Base-by-base conservation (phyloP, 2,329 filamentous ascomycete species). In the Alternaria alternata region DNA sequence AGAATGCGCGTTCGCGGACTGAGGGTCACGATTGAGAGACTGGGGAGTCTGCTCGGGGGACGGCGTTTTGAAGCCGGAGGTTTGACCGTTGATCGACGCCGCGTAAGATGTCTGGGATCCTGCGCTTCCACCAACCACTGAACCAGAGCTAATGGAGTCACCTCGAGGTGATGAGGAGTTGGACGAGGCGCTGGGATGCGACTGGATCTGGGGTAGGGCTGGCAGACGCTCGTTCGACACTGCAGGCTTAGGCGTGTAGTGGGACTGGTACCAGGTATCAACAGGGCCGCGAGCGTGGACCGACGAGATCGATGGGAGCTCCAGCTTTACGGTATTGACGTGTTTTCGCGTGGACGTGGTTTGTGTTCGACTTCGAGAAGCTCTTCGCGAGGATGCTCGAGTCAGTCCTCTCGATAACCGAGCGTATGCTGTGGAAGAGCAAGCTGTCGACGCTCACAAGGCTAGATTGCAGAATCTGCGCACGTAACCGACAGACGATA, bases 291-390 rank as follows among this genome's bases (percentile, higher is more conserved):
- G 89, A 87, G 89, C 88, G 82, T 92, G 89, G 84, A 91, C 88
- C 84, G 92, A 89, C 77, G 91, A 91, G 78, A 93, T 91, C 83
- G 91, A 91, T 83, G 92, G 91, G 81, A 94, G 89, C 91, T 94
- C 92, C 92, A 96, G 92, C 86, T 94, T 95, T 90, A 88, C 92
- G 91, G 88, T 90, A 82, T 88, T 83, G 77, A 62, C 48, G 59
- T 64, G 51, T 30, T 62, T 57, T 61, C 32, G 66, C 57, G 49
- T 47, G 49, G 51, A 57, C 20, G 26, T 46, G 38, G 30, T 38
- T 59, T 30, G 36, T 61, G 48, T 49, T 24, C 18, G 41, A 44
- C 41, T 24, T 60, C 58, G 55, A 66, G 54, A 64, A 51, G 34
- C 53, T 66, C 54, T 62, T 57, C 39, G 57, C 52, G 51, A 61